A percentile compares a stretch with the other conserved stretches of the same genome.
phyloP scores from a whole-genome alignment of 129 eudicot species.

The Tagetes erecta region DNA sequence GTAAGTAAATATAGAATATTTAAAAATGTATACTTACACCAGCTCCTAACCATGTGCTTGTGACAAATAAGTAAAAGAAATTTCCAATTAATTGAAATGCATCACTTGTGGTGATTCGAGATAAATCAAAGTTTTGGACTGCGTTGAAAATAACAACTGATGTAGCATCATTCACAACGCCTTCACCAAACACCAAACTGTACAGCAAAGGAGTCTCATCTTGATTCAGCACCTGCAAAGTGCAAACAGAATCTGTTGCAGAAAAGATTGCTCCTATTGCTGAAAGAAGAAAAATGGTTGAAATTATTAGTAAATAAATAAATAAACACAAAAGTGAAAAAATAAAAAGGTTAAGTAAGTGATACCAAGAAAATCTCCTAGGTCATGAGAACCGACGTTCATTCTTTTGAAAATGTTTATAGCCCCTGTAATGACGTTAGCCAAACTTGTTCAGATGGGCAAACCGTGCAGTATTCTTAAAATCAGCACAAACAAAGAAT shows the following conservation, averaged over 20 bases:
- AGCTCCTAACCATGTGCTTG: slow-evolving; percentile 73
- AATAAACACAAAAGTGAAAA: not conserved
- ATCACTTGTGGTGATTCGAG: slow-evolving; percentile 48
- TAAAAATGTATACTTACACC: slow-evolving; percentile 48
- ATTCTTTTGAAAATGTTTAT: slow-evolving; percentile 54
- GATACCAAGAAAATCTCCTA: slow-evolving; percentile 82
- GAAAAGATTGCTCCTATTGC: slow-evolving; percentile 68
- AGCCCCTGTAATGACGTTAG: slow-evolving; percentile 49
- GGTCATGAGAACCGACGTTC: slow-evolving; percentile 62
- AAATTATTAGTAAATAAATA: slow-evolving; percentile 18
- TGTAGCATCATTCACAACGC: slow-evolving; percentile 89
- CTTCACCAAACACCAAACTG: slow-evolving; percentile 89
- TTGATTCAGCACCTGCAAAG: slow-evolving; percentile 83
- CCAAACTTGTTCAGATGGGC: slow-evolving; percentile 14
- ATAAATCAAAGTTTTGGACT: slow-evolving; percentile 73
- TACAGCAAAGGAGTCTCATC: slow-evolving; percentile 81
- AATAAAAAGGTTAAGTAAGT: not conserved
- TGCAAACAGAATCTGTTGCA: slow-evolving; percentile 81
- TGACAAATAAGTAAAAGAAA: slow-evolving; percentile 60
- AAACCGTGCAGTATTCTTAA: not conserved
- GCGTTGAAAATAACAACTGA: slow-evolving; percentile 86
- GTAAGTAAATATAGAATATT: slow-evolving; percentile 4
- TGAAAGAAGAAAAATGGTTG: slow-evolving; percentile 21
- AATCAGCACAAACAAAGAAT: slow-evolving; percentile 2
- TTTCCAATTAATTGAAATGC: slow-evolving; percentile 60